These are phyloP conservation scores for Salix exigua DNA, from an alignment of 345 rosid genomes.

Conservation along the genomic window DNA sequence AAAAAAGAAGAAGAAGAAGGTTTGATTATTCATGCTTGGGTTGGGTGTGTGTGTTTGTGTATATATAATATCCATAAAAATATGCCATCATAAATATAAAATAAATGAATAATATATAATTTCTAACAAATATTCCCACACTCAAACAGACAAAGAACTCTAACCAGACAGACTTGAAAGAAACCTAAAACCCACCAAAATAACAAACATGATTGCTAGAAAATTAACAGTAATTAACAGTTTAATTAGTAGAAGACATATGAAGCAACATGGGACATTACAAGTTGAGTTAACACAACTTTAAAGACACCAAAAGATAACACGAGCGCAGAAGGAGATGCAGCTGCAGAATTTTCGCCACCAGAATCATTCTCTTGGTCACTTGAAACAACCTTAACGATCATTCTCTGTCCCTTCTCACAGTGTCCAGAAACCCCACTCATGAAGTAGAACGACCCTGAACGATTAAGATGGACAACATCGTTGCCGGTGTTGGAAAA, in stretches of 20 bases:
- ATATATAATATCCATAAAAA: too few relatives aligned
- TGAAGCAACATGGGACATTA: conserved; percentile 9
- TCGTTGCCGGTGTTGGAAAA: conserved; percentile 66
- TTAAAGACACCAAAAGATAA: neutral
- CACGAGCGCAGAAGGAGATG: conserved; percentile 4
- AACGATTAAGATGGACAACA: conserved; percentile 40
- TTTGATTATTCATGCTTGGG: too few relatives aligned
- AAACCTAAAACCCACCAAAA: neutral
- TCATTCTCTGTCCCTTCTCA: conserved; percentile 52
- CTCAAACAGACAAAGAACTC: neutral
- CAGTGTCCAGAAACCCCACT: conserved; percentile 64
- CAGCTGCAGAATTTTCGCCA: conserved; percentile 14
- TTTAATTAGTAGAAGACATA: conserved; percentile 18
- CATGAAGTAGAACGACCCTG: conserved; percentile 62
- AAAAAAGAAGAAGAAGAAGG: too few relatives aligned
- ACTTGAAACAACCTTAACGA: conserved; percentile 40
- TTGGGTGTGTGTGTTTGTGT: too few relatives aligned
- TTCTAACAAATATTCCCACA: neutral
- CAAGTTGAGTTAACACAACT: conserved; percentile 4
- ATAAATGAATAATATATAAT: too few relatives aligned
- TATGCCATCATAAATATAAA: too few relatives aligned
- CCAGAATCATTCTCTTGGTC: conserved; percentile 6
- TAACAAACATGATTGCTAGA: neutral
- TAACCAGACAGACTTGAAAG: neutral
- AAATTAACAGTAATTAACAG: neutral